Conservation (phyloP, 441 rosid species). For the Mallotus repandus region DNA sequence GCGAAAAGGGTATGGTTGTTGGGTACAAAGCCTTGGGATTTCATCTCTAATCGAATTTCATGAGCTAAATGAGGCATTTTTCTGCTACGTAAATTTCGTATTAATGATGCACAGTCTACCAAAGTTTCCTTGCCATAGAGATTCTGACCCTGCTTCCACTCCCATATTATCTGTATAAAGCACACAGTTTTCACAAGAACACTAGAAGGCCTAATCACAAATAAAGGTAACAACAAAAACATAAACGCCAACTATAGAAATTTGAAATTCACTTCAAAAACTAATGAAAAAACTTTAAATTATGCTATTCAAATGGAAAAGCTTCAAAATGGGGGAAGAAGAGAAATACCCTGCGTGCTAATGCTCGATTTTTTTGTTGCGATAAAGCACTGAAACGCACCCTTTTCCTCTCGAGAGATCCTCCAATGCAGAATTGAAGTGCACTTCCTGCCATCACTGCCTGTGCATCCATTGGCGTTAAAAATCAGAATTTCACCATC, state of each 20-base stretch:
- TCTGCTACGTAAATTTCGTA: constrained; percentile 30
- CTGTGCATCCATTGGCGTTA: constrained; percentile 4
- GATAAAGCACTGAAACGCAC: constrained; percentile 8
- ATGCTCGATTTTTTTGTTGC: constrained; percentile 6
- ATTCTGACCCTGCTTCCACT: constrained; percentile 28
- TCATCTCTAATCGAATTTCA: constrained; percentile 47
- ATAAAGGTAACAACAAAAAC: background rate
- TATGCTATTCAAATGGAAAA: too few relatives aligned
- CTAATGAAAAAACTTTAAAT: too few relatives aligned
- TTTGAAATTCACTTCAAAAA: too few relatives aligned
- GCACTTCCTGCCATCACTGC: background rate
- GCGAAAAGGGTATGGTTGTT: constrained; percentile 42
- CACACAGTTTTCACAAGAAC: background rate
- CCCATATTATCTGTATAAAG: constrained; percentile 33
- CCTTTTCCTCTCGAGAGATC: background rate
- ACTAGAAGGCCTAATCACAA: background rate
- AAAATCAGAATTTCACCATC: too few relatives aligned
- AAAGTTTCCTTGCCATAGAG: constrained; percentile 22
- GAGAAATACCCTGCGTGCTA: constrained; percentile 16
- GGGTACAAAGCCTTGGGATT: constrained; percentile 43
- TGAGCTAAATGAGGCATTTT: constrained; percentile 44
- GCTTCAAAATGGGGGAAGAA: background rate
- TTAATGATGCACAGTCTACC: constrained; percentile 43
- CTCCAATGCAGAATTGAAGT: background rate
- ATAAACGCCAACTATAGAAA: background rate